Evolutionary conservation across 2,329 filamentous ascomycete species (phyloP).

Genomic region (Thermoascus crustaceus): DNA sequence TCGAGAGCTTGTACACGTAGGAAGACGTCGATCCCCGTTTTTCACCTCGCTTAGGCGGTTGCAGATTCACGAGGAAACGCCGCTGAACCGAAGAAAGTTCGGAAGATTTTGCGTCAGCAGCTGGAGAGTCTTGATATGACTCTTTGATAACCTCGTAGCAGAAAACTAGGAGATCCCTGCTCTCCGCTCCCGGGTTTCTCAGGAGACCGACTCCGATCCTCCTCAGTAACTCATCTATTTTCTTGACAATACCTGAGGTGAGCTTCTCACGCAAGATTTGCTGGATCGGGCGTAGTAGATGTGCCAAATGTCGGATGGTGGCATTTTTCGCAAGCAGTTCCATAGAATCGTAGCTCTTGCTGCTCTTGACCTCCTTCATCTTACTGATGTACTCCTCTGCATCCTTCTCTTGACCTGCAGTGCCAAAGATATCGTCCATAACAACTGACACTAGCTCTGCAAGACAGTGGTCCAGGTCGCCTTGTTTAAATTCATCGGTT

Average conservation of each 20-base stretch:
- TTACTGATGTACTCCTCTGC: constrained; percentile 89
- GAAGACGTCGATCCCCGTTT: constrained; percentile 65
- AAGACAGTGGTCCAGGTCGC: constrained; percentile 84
- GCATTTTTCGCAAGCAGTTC: constrained; percentile 79
- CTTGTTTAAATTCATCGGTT: constrained; percentile 64
- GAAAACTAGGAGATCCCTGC: constrained; percentile 78
- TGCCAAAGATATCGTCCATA: constrained; percentile 96
- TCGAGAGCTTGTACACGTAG: constrained; percentile 77
- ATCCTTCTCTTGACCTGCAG: constrained; percentile 89
- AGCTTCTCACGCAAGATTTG: constrained; percentile 75
- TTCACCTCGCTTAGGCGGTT: constrained; percentile 65
- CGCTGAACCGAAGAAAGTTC: constrained; percentile 22
- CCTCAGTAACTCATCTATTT: constrained; percentile 80
- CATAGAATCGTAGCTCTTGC: constrained; percentile 97
- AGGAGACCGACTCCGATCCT: constrained; percentile 76
- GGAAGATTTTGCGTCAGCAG: constrained; percentile 18
- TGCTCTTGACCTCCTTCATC: constrained; percentile 97
- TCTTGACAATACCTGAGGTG: constrained; percentile 71
- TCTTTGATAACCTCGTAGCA: constrained; percentile 91
- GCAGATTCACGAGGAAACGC: constrained; percentile 70
- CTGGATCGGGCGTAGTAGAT: constrained; percentile 70
- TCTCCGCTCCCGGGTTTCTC: constrained; percentile 70
- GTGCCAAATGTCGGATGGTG: constrained; percentile 63
- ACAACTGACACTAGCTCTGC: constrained; percentile 70
- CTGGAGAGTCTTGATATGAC: constrained; percentile 60